phyloP scores from a whole-genome alignment of 805 yeast genomes.

The Kodamaea fukazawae region DNA sequence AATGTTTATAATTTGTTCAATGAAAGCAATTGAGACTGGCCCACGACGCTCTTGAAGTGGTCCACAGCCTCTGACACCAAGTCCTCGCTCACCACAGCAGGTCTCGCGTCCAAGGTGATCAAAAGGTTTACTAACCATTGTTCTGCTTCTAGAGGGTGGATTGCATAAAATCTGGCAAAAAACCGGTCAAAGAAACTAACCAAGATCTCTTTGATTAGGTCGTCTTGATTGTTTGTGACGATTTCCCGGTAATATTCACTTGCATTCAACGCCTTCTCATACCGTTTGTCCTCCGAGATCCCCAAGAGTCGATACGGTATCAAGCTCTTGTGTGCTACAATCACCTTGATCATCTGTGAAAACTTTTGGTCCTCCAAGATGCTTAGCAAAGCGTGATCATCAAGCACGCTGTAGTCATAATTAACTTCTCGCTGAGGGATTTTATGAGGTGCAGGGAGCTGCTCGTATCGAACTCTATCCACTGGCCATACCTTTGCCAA shows the following conservation, averaged over 20 bases:
- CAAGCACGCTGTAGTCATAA: constrained; percentile 7
- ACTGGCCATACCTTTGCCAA: constrained; percentile 2
- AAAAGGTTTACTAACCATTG: constrained; percentile 13
- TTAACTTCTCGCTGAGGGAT: constrained; percentile 8
- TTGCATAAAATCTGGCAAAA: constrained; percentile 14
- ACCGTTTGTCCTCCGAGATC: constrained; percentile 1
- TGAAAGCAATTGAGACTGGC: constrained; percentile 7
- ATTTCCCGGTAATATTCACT: constrained; percentile 5
- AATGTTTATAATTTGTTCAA: too few relatives aligned
- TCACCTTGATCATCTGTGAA: constrained; percentile 11
- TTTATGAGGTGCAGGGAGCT: constrained; percentile 1
- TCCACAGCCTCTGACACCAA: constrained; percentile 11
- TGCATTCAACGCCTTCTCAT: constrained; percentile 7
- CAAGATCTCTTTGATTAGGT: constrained; percentile 8
- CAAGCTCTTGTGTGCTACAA: constrained; percentile 12
- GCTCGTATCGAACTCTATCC: background rate
- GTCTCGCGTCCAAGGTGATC: constrained; percentile 9
- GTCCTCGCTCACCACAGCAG: constrained; percentile 6
- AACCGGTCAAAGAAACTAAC: constrained; percentile 14
- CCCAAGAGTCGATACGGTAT: constrained; percentile 11
- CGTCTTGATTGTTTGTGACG: constrained; percentile 7
- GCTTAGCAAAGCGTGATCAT: constrained; percentile 9
- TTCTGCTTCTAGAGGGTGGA: constrained; percentile 11
- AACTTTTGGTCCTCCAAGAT: constrained; percentile 10
- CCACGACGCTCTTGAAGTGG: constrained; percentile 6